Evolutionary conservation across 352 stramenopile genomes (phyloP).

Genomic region (Pythium rhizo-oryzae): DNA sequence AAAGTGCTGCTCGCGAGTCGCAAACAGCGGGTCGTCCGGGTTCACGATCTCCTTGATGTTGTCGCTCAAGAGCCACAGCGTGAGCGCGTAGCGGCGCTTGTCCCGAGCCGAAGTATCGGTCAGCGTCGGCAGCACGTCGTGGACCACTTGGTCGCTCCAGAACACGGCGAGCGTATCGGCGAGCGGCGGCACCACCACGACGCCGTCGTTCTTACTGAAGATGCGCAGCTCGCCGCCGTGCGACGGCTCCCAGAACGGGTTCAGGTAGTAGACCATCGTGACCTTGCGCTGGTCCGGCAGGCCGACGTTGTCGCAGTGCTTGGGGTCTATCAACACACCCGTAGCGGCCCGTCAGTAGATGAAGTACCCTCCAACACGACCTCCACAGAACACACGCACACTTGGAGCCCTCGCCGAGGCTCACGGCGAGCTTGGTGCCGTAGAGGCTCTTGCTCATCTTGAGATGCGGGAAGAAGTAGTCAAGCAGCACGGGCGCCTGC

Average conservation of each 20-base stretch:
- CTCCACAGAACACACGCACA: constrained; percentile 30
- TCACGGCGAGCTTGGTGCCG: constrained; percentile 55
- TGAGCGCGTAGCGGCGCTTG: constrained; percentile 77
- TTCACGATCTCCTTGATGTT: constrained; percentile 55
- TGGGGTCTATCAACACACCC: constrained; percentile 37
- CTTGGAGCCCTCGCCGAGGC: constrained; percentile 48
- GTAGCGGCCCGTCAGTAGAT: neutral
- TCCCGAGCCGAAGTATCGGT: constrained; percentile 34
- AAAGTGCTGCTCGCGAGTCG: constrained; percentile 40
- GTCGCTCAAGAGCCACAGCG: constrained; percentile 82
- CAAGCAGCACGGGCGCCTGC: constrained; percentile 48
- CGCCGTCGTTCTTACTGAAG: constrained; percentile 36
- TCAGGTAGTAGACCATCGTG: constrained; percentile 81
- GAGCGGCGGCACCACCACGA: constrained; percentile 60
- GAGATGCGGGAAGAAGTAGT: constrained; percentile 51
- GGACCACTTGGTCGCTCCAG: constrained; percentile 84
- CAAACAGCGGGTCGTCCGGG: constrained; percentile 38
- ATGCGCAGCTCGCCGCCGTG: constrained; percentile 62
- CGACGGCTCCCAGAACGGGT: constrained; percentile 56
- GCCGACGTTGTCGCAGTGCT: constrained; percentile 56
- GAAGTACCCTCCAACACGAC: neutral
- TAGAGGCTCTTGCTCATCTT: constrained; percentile 48
- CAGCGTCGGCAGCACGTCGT: constrained; percentile 76
- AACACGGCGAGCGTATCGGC: constrained; percentile 88
- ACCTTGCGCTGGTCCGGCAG: constrained; percentile 60